phyloP scores from a whole-genome alignment of 495 filamentous ascomycete genomes.

The Neurospora intermedia region DNA sequence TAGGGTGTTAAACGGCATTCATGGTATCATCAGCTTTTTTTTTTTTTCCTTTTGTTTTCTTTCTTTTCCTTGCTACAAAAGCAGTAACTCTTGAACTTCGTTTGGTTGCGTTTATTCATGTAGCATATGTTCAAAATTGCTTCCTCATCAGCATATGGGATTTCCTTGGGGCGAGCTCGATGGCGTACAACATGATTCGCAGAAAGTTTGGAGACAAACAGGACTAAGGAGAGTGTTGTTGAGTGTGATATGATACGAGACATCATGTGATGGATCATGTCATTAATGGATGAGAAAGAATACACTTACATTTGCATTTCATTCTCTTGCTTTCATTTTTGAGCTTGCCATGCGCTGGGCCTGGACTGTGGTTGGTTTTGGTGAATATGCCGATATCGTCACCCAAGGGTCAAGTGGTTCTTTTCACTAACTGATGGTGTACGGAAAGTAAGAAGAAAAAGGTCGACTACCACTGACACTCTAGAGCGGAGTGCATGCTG shows the following conservation, averaged over 20 bases:
- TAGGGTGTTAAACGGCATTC: not conserved
- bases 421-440: not conserved
- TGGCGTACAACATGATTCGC: not conserved
- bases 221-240: not conserved
- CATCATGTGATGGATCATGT: not conserved
- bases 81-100: not conserved
- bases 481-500: not conserved
- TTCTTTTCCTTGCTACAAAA: not conserved
- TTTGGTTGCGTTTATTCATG: not conserved
- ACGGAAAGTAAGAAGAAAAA: not conserved
- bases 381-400: not conserved
- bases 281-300: not conserved
- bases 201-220: not conserved
- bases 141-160: not conserved
- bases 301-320: not conserved
- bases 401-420: not conserved
- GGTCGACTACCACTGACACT: not conserved
- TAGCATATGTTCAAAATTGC: not conserved
- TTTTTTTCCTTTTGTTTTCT: not conserved
- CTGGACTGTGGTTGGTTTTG: no score
- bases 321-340: not conserved
- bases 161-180: not conserved
- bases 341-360: not conserved
- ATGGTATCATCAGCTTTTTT: not conserved
- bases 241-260: not conserved